These are phyloP conservation scores for Lagenidium giganteum DNA, from an alignment of 352 stramenopile species.

Conservation along the genomic window DNA sequence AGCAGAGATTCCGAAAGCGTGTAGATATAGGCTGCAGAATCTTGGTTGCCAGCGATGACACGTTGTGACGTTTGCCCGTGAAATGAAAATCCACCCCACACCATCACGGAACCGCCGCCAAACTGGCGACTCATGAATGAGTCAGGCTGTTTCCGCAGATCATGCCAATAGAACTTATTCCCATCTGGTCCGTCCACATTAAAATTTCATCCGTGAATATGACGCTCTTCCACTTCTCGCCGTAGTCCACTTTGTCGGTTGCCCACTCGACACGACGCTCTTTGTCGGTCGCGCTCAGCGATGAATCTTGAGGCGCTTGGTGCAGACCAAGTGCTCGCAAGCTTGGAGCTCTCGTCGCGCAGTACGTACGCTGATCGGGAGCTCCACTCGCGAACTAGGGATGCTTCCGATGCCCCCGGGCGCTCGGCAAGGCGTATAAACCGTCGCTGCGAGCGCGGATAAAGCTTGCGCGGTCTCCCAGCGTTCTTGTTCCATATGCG, in stretches of 20 bases:
- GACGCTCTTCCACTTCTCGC: conserved; percentile 15
- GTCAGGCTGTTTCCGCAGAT: background rate
- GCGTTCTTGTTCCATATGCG: no score
- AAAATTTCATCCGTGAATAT: conserved; percentile 40
- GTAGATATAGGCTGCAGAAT: conserved; percentile 6
- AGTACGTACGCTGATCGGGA: no score
- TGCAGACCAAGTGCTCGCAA: conserved; percentile 15
- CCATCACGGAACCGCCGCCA: conserved; percentile 8
- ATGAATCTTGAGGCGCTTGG: no score
- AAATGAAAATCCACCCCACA: conserved; percentile 6
- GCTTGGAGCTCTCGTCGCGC: conserved; percentile 4
- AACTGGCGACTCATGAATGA: background rate
- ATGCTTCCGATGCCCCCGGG: no score
- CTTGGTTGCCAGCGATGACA: conserved; percentile 1
- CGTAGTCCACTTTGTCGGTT: conserved; percentile 1
- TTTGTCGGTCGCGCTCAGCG: no score
- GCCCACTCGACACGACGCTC: conserved; percentile 6
- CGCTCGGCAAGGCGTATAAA: no score
- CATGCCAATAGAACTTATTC: conserved; percentile 23
- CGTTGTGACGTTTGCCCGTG: conserved; percentile 3
- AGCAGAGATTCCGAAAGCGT: conserved; percentile 10
- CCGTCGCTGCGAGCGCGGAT: no score
- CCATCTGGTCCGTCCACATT: conserved; percentile 33
- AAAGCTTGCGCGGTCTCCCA: no score
- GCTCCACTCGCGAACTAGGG: no score